phyloP scores from a whole-genome alignment of 2,329 filamentous ascomycete genomes.

The Aspergillus calidoustus region DNA sequence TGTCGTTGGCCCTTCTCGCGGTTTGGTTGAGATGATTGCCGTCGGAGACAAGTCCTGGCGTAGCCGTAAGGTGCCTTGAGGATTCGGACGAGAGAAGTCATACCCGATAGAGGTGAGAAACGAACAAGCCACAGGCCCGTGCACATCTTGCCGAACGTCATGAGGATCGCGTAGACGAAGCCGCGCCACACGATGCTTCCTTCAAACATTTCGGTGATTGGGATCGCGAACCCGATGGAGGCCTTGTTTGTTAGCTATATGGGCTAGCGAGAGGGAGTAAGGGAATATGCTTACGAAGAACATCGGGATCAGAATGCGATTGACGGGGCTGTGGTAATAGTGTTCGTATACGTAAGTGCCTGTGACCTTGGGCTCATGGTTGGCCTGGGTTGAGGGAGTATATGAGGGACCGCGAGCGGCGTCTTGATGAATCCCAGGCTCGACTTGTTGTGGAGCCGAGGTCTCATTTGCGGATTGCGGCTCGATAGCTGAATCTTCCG shows the following conservation, averaged over 20 bases:
- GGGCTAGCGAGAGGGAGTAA: too few species aligned
- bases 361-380: slow-evolving; percentile 18
- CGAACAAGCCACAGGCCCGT: slow-evolving; percentile 65
- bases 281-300: slow-evolving; percentile 65
- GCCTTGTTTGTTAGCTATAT: slow-evolving; percentile 33
- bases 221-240: slow-evolving; percentile 77
- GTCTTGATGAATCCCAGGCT: too few species aligned
- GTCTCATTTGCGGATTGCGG: background rate
- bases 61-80: slow-evolving; percentile 13
- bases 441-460: too few species aligned
- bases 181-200: slow-evolving; percentile 71
- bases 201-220: slow-evolving; percentile 70
- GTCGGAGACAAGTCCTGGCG: slow-evolving; percentile 14
- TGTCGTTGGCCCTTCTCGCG: background rate
- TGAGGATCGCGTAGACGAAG: slow-evolving; percentile 71
- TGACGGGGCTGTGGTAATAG: slow-evolving; percentile 52
- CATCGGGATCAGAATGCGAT: slow-evolving; percentile 67
- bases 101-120: slow-evolving; percentile 29
- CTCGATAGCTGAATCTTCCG: background rate
- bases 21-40: background rate
- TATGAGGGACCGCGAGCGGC: background rate
- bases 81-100: slow-evolving; percentile 4
- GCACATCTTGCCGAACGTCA: slow-evolving; percentile 65
- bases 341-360: slow-evolving; percentile 46
- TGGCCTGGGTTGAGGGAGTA: background rate